A percentile compares a stretch with the other conserved stretches of the same genome.
Evolutionary conservation across 202 grass and related monocot species (phyloP).

Genomic region (Zizania palustris): DNA sequence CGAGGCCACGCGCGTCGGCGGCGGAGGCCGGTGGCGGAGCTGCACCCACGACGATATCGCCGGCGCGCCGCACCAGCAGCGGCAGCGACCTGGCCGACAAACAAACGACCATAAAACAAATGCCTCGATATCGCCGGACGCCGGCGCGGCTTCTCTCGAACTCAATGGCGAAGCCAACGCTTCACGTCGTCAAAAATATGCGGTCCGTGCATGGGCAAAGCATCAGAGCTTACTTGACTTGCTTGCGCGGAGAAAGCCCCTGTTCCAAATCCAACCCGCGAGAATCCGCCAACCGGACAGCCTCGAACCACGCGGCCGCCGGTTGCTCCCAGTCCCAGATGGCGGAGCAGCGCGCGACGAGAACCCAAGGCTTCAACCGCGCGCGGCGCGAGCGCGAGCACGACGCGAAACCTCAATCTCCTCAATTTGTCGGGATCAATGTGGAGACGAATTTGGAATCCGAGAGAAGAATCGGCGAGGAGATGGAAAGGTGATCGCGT

Average conservation of each 20-base stretch:
- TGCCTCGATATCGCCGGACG: no score
- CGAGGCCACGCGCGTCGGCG: no score
- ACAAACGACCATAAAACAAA: no score
- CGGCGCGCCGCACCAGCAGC: no score
- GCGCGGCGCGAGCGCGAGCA: no score
- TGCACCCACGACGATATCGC: no score
- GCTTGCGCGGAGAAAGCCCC: constrained; percentile 36
- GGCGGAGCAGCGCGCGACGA: neutral
- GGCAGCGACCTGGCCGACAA: no score
- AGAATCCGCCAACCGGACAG: constrained; percentile 4
- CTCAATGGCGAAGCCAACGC: neutral
- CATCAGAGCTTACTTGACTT: constrained; percentile 60
- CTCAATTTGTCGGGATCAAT: constrained; percentile 5
- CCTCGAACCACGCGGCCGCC: neutral
- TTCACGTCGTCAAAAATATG: neutral
- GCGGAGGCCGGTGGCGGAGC: no score
- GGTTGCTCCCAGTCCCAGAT: neutral
- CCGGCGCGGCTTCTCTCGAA: constrained; percentile 21
- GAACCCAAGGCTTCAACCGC: neutral
- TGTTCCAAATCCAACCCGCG: constrained; percentile 44
- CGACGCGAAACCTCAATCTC: constrained; percentile 9
- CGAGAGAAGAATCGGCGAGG: neutral
- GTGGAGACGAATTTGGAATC: constrained; percentile 25
- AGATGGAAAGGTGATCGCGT: constrained; percentile 14
- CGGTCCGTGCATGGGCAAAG: constrained; percentile 14